A percentile compares a stretch with the other conserved stretches of the same genome.
Evolutionary conservation across 352 stramenopile species (phyloP).

Genomic region (Albugo laibachii): DNA sequence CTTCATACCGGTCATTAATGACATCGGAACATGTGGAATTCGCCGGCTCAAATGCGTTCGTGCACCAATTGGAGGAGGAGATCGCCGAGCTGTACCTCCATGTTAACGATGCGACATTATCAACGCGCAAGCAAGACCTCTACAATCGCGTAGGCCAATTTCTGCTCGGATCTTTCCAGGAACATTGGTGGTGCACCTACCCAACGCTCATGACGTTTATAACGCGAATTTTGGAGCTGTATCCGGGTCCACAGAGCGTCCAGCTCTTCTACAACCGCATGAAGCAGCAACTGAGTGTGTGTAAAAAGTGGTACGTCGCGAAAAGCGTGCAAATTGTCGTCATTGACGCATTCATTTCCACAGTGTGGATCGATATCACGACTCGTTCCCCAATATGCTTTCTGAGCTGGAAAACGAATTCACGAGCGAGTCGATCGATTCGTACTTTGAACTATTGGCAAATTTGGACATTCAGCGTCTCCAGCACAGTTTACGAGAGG

Average conservation of each 20-base stretch:
- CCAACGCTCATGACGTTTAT: constrained; percentile 74
- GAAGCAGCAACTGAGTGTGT: constrained; percentile 33
- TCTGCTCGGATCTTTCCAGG: constrained; percentile 30
- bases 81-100: constrained; percentile 17
- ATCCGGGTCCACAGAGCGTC: constrained; percentile 44
- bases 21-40: too few species aligned
- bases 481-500: constrained; percentile 20
- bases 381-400: constrained; percentile 43
- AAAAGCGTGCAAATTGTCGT: background rate
- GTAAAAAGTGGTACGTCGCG: constrained; percentile 36
- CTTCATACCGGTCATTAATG: too few species aligned
- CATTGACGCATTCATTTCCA: background rate
- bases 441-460: constrained; percentile 58
- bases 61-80: constrained; percentile 13
- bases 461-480: constrained; percentile 51
- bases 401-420: constrained; percentile 64
- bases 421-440: constrained; percentile 38
- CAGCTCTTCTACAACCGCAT: constrained; percentile 55
- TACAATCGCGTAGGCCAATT: constrained; percentile 65
- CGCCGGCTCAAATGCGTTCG: too few species aligned
- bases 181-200: constrained; percentile 64
- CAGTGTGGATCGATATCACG: constrained; percentile 74
- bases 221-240: constrained; percentile 69
- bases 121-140: constrained; percentile 40
- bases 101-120: constrained; percentile 10